These are phyloP conservation scores for Colletotrichum higginsianum DNA, from an alignment of 2,329 filamentous ascomycete species.

Conservation along the genomic window DNA sequence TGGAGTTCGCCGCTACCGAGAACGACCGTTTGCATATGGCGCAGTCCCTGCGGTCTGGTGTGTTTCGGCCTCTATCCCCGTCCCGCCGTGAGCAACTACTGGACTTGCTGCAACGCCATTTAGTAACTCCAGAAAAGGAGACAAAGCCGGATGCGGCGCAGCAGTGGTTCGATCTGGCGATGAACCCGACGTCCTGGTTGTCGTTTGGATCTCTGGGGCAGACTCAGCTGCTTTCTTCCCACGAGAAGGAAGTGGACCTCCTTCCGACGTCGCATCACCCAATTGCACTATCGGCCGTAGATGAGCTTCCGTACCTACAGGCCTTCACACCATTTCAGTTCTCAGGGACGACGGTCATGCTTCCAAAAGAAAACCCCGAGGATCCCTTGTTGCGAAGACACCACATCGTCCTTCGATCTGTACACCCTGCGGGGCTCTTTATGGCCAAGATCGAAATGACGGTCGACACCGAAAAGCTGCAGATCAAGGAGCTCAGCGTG, in stretches of 20 bases:
- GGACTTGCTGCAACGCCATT: conserved; percentile 58
- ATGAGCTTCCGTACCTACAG: conserved; percentile 79
- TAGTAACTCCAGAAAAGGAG: conserved; percentile 55
- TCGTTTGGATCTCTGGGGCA: conserved; percentile 62
- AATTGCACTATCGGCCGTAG: conserved; percentile 70
- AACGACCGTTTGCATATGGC: conserved; percentile 67
- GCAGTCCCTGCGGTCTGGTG: conserved; percentile 55
- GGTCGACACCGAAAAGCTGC: conserved; percentile 67
- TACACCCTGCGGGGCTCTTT: conserved; percentile 68
- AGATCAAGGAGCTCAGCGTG: conserved; percentile 68
- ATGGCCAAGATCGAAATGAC: conserved; percentile 70
- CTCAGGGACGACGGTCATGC: conserved; percentile 65
- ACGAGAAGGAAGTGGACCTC: conserved; percentile 51
- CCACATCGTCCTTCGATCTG: conserved; percentile 66
- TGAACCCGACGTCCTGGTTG: conserved; percentile 67
- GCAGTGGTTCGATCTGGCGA: conserved; percentile 63
- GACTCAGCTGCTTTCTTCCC: conserved; percentile 43
- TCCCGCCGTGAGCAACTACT: conserved; percentile 57
- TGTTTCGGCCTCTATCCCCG: conserved; percentile 47
- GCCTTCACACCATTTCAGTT: conserved; percentile 79
- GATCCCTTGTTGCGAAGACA: conserved; percentile 66
- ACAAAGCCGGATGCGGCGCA: conserved; percentile 51
- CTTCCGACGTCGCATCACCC: conserved; percentile 75
- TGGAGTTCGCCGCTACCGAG: conserved; percentile 70
- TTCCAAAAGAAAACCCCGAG: conserved; percentile 53